These are phyloP conservation scores for Manihot esculenta DNA, from an alignment of 441 rosid genomes.

Conservation along the genomic window DNA sequence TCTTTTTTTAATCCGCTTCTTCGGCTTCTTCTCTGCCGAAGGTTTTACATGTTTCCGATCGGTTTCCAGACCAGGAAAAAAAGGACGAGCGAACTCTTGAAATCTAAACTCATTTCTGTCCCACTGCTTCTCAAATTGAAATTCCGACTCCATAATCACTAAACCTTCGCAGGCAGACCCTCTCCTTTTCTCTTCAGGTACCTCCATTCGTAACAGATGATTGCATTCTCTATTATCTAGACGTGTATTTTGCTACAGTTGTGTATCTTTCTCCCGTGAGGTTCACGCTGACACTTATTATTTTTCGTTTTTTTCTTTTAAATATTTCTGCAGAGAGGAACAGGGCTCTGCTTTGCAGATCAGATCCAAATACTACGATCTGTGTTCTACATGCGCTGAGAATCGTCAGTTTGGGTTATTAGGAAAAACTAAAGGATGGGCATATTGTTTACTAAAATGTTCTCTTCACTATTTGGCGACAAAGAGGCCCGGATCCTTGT, in stretches of 20 bases:
- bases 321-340: conserved; percentile 26
- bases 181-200: conserved; percentile 26
- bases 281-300: not conserved
- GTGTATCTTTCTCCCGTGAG: too few species aligned
- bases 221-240: not conserved
- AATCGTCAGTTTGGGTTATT: not conserved
- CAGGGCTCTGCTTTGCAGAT: conserved; percentile 38
- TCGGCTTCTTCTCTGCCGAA: too few species aligned
- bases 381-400: conserved; percentile 5
- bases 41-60: too few species aligned
- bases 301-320: not conserved
- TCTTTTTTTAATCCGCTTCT: too few species aligned
- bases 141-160: not conserved
- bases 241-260: not conserved
- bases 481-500: conserved; percentile 80
- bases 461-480: conserved; percentile 61
- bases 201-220: not conserved
- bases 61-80: too few species aligned
- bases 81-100: not conserved
- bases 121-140: not conserved
- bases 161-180: conserved; percentile 28
- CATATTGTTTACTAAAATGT: conserved; percentile 54
- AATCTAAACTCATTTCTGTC: not conserved
- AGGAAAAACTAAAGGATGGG: conserved; percentile 43
- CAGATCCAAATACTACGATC: conserved; percentile 30